A percentile compares a stretch with the other conserved stretches of the same genome.
phyloP scores from a whole-genome alignment of 2,329 filamentous ascomycete species.

The Penicillium sp. region DNA sequence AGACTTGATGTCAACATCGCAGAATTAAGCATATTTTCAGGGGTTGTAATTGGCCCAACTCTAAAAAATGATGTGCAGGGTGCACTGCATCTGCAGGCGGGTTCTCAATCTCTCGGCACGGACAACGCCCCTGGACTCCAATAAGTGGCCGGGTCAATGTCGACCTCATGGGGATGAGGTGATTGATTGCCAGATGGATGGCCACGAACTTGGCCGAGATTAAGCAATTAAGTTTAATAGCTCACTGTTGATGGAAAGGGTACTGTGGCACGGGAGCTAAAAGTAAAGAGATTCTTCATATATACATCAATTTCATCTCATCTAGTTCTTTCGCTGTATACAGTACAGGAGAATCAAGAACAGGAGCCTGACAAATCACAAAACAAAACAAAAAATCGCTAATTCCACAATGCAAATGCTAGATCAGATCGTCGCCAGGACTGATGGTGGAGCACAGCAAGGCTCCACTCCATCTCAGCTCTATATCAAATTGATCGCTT shows the following conservation, averaged over 20 bases:
- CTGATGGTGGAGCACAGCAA: not conserved
- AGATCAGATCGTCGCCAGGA: conserved; percentile 1
- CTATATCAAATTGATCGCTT: not conserved
- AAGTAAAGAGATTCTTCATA: not conserved
- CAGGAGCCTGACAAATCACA: not conserved
- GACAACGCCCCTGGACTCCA: not conserved
- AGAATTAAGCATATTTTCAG: conserved; percentile 10
- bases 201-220: not conserved
- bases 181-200: not conserved
- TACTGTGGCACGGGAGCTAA: not conserved
- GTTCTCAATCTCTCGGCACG: not conserved
- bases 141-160: not conserved
- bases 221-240: not conserved
- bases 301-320: not conserved
- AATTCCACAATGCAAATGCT: conserved; percentile 22
- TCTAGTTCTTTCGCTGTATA: not conserved
- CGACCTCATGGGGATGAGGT: not conserved
- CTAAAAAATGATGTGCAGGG: conserved; percentile 2
- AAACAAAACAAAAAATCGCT: conserved; percentile 2
- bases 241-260: not conserved
- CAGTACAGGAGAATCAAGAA: not conserved
- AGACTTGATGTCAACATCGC: not conserved
- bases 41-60: conserved; percentile 4
- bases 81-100: conserved; percentile 4
- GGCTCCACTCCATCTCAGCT: not conserved